phyloP scores from a whole-genome alignment of 345 rosid species.

The Excoecaria cochinchinensis region DNA sequence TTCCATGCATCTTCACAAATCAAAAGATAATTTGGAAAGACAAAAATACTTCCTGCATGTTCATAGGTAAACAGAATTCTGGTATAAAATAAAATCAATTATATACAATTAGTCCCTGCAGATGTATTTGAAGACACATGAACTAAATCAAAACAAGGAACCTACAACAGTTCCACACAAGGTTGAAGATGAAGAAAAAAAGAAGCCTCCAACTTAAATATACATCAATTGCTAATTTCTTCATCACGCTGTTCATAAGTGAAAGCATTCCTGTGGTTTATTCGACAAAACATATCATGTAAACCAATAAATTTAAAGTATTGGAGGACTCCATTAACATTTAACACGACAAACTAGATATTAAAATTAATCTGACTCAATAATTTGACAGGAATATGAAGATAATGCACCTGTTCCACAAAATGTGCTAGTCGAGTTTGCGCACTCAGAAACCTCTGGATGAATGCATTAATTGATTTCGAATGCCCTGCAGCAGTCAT shows the following conservation, averaged over 20 bases:
- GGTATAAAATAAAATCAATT: not conserved
- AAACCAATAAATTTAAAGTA: not conserved
- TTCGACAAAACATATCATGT: not conserved
- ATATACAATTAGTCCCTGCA: not conserved
- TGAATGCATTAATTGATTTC: conserved; percentile 81
- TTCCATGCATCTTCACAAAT: not conserved
- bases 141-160: not conserved
- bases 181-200: not conserved
- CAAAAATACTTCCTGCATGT: not conserved
- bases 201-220: not conserved
- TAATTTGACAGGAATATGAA: conserved; percentile 15
- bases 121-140: not conserved
- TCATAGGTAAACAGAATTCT: not conserved
- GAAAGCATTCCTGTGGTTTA: not conserved
- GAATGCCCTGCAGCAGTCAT: conserved; percentile 74
- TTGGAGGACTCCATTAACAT: not conserved
- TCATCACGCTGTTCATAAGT: not conserved
- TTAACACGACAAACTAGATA: not conserved
- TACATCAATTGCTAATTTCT: not conserved
- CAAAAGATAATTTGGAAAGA: not conserved
- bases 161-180: no score
- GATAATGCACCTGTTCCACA: conserved; percentile 73
- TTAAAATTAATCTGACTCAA: not conserved
- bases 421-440: conserved; percentile 89
- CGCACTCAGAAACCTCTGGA: conserved; percentile 87